These are phyloP conservation scores for Mortierella sp. DNA, from an alignment of 371 early-diverging fungal species.

Conservation along the genomic window DNA sequence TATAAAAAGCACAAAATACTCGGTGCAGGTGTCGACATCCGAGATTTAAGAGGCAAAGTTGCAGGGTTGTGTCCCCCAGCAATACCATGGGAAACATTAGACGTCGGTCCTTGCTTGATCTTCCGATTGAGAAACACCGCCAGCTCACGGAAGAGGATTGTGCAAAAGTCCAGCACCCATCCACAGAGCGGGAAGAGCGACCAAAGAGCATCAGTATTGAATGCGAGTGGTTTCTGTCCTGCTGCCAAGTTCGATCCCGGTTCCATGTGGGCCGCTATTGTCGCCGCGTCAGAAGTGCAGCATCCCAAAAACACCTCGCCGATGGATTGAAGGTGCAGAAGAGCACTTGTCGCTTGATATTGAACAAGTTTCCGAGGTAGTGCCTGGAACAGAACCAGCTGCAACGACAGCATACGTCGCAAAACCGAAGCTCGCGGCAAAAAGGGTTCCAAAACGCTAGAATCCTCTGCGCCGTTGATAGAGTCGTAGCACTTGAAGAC, in stretches of 20 bases:
- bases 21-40: conserved; percentile 6
- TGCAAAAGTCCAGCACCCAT: conserved; percentile 54
- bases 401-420: conserved; percentile 49
- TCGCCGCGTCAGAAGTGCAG: conserved; percentile 46
- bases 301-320: conserved; percentile 53
- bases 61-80: conserved; percentile 24
- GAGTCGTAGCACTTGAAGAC: conserved; percentile 46
- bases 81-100: conserved; percentile 7
- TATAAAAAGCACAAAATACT: conserved; percentile 45
- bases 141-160: conserved; percentile 53
- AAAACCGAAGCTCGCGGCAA: conserved; percentile 42
- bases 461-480: conserved; percentile 54
- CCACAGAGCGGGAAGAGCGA: conserved; percentile 48
- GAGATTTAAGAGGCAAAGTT: background rate
- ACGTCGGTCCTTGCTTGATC: conserved; percentile 14
- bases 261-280: conserved; percentile 43
- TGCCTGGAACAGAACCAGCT: conserved; percentile 48
- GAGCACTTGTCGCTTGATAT: conserved; percentile 37
- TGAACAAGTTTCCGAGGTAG: conserved; percentile 46
- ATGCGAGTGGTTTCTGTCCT: conserved; percentile 39
- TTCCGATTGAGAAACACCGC: conserved; percentile 46
- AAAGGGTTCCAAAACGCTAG: conserved; percentile 36
- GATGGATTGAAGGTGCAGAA: conserved; percentile 48
- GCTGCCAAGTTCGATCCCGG: conserved; percentile 12
- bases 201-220: conserved; percentile 46